phyloP scores from a whole-genome alignment of 129 eudicot genomes.

The sunflower (Helianthus annuus) region HanXRQr2.0-SUNRISE NC_035437.2:158118798-158119297 shows the following conservation, averaged over 20 bases:
- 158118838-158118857: slow-evolving; percentile 6
- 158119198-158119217: slow-evolving; percentile 79
- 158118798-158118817: slow-evolving; percentile 97
- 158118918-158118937: slow-evolving; percentile 91
- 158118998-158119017: neutral
- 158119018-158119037: neutral
- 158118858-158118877: neutral
- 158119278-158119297: neutral
- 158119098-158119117: slow-evolving; percentile 68
- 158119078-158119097: neutral
- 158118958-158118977: slow-evolving; percentile 82
- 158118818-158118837: slow-evolving; percentile 98
- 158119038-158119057: neutral
- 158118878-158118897: neutral
- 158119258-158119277: neutral
- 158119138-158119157: slow-evolving; percentile 69
- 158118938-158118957: slow-evolving; percentile 91
- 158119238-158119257: neutral
- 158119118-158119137: slow-evolving; percentile 85
- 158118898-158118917: slow-evolving; percentile 1
- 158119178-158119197: slow-evolving; percentile 72
- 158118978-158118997: slow-evolving; percentile 52
- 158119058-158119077: too few species aligned
- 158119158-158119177: slow-evolving; percentile 80
- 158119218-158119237: neutral